Evolutionary conservation across 345 rosid genomes (phyloP).

Genomic region (Salix exigua): DNA sequence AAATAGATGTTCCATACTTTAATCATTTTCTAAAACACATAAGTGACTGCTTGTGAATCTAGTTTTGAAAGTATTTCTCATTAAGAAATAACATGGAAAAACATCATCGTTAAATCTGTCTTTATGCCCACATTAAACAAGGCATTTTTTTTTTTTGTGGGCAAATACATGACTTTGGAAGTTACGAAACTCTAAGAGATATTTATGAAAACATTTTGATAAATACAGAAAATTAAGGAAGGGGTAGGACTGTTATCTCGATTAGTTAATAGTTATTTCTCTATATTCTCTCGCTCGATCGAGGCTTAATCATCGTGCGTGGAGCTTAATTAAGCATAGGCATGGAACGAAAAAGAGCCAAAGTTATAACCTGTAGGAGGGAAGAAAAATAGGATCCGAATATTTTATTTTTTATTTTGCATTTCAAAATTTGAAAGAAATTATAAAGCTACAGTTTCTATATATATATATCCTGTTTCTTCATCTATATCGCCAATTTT

Average conservation of each 20-base stretch:
- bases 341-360: neutral
- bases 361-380: neutral
- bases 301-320: no score
- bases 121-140: neutral
- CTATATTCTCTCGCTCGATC: neutral
- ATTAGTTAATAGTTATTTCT: neutral
- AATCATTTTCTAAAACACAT: no score
- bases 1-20: no score
- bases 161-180: neutral
- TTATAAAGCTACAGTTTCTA: neutral
- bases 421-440: conserved; percentile 10
- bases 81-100: fast-evolving
- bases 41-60: fast-evolving
- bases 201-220: neutral
- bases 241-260: neutral
- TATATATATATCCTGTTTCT: neutral
- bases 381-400: neutral
- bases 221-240: neutral
- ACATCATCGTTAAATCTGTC: neutral
- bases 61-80: no score
- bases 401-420: neutral
- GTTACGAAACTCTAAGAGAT: neutral
- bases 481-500: neutral
- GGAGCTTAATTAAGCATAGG: no score
- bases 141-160: neutral